Conservation (phyloP, 441 rosid genomes). For the California macrophylla region DNA sequence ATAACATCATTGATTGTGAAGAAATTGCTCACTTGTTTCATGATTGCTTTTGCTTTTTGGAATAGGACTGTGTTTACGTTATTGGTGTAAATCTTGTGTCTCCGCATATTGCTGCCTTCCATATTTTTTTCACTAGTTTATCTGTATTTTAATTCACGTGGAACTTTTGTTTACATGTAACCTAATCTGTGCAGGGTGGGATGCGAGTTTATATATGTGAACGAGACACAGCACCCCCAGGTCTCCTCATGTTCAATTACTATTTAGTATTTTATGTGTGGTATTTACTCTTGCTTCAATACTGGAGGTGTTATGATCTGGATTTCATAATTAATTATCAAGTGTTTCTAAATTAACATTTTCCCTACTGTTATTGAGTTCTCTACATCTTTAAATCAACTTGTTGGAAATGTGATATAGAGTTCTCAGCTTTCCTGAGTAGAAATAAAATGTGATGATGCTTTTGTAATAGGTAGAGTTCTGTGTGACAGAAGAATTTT, state of each 20-base stretch:
- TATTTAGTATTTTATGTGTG: not conserved
- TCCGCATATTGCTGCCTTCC: not conserved
- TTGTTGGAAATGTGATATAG: not conserved
- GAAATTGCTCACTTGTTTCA: not conserved
- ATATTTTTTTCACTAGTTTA: not conserved
- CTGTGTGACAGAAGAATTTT: not conserved
- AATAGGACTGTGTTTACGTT: not conserved
- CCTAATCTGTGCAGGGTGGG: constrained; percentile 52
- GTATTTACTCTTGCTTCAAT: not conserved
- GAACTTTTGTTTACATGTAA: constrained; percentile 3
- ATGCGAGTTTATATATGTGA: constrained; percentile 68
- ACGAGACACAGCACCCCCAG: constrained; percentile 85
- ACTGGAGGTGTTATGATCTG: not conserved
- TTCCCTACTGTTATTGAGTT: not conserved
- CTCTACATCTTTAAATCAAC: not conserved
- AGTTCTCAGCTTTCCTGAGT: not conserved
- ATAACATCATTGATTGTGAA: not conserved
- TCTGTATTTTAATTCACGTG: constrained; percentile 1
- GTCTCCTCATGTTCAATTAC: constrained; percentile 23
- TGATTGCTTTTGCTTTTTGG: not conserved
- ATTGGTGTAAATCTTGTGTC: not conserved
- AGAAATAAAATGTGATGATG: not conserved
- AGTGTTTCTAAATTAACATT: not conserved
- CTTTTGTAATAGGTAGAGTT: not conserved
- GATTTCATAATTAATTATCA: not conserved